Conservation (phyloP, 805 yeast species). For the Candida adriatica region DNA sequence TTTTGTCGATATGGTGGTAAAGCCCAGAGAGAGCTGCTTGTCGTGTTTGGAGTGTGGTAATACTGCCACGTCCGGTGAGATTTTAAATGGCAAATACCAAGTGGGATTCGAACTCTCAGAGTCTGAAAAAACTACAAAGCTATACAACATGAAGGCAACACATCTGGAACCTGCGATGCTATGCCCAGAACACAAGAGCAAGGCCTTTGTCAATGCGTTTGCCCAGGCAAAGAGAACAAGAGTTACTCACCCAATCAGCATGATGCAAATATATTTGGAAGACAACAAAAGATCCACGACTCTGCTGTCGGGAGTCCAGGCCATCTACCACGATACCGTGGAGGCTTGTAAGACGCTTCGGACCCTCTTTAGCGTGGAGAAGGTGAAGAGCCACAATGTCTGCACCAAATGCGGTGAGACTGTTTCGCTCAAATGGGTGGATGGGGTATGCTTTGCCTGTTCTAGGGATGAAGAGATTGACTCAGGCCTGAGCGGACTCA, state of each 20-base stretch:
- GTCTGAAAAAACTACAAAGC: constrained; percentile 14
- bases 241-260: constrained; percentile 8
- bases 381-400: neutral
- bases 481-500: too few relatives aligned
- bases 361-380: neutral
- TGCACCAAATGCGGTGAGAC: neutral
- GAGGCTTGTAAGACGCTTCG: constrained; percentile 3
- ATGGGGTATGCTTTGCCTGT: too few relatives aligned
- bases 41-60: constrained; percentile 42
- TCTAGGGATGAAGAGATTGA: too few relatives aligned
- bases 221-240: constrained; percentile 15
- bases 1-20: constrained; percentile 22
- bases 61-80: constrained; percentile 36
- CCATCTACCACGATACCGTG: constrained; percentile 32
- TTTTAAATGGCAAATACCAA: constrained; percentile 33
- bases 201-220: constrained; percentile 21
- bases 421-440: too few relatives aligned
- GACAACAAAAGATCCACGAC: constrained; percentile 12
- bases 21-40: constrained; percentile 14
- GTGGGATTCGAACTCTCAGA: constrained; percentile 42
- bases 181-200: constrained; percentile 33
- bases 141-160: constrained; percentile 26
- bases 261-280: constrained; percentile 17
- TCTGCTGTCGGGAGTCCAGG: constrained; percentile 28
- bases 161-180: constrained; percentile 36